Evolutionary conservation across 352 stramenopile genomes (phyloP), one percentile per base, ranked within the genome.

Genomic region (Globisporangium alternatum): DNA sequence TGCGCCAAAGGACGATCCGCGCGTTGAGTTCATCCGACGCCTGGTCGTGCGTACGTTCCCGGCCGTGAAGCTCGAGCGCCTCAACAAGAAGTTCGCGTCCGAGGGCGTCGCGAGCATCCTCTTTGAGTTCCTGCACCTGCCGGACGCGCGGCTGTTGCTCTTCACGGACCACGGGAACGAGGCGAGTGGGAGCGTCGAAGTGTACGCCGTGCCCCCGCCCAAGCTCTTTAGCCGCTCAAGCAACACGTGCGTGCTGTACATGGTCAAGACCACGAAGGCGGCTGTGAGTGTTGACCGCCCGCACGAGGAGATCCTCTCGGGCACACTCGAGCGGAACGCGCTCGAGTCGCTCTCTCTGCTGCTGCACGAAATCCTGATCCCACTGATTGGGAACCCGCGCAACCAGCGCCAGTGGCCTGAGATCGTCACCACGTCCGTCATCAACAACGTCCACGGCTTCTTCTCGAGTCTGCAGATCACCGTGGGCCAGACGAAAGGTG

Each of bases 391-490:
- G 2, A 93, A 94, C 65, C 74, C 77, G 4, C 82, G 78, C 30
- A 95, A 95, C 73, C 87, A 95, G 70, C 74, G 77, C 30, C 53
- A 78, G 69, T 94, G 87, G 83, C 84, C 81, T 12, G 85, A 94
- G 68, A 91, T 93, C 77, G 85, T 92, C 45, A 84, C 85, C 4
- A 80, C 80, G 8, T 92, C 83, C 22, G 77, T 95, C 44, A 77
- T 92, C 45, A 83, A 76, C 70, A 91, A 92, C 44, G 69, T 91
- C 1, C 81, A 93, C 55, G 75, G 77, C 37, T 94, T 94, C 68
- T 91, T 88, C 58, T 91, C 83, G 8, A 94, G 79, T 37, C 48
- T 97, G 9, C 87, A 97, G 71, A 97, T 97, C 71, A 96, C 84
- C 0, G 72, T 94, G 12, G 90, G 90, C 2, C 87, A 96, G 62